Conservation (phyloP, 768 basidiomycete species). For the Boletellus emodensis region DNA sequence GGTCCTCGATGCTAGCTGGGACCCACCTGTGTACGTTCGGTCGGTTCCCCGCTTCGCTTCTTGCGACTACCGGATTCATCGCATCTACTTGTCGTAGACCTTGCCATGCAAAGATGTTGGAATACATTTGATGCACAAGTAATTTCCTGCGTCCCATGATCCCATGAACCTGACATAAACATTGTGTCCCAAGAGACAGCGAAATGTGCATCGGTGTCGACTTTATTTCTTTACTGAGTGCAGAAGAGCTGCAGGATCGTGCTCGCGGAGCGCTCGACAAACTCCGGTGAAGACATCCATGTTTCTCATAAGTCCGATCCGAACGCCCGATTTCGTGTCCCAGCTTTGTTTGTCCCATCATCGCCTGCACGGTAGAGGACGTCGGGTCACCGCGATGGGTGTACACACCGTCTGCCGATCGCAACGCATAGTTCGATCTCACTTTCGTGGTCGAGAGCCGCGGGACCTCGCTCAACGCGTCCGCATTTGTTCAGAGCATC, state of each 20-base stretch:
- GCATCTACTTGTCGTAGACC: too few relatives aligned
- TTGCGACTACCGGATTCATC: neutral
- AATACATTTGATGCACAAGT: conserved; percentile 12
- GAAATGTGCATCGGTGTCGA: conserved; percentile 18
- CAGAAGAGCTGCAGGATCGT: conserved; percentile 7
- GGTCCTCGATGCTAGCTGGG: conserved; percentile 6
- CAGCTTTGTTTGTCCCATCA: conserved; percentile 19
- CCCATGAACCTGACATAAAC: neutral
- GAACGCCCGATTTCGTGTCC: too few relatives aligned
- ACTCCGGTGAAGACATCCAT: conserved; percentile 11
- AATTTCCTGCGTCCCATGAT: neutral
- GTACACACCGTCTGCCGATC: conserved; percentile 21
- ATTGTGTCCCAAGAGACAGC: conserved; percentile 7
- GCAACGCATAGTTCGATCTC: conserved; percentile 22
- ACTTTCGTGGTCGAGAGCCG: conserved; percentile 15
- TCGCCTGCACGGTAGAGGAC: conserved; percentile 14
- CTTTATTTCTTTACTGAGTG: conserved; percentile 7
- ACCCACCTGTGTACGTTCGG: conserved; percentile 16
- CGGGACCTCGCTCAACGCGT: conserved; percentile 11
- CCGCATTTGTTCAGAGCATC: conserved; percentile 15
- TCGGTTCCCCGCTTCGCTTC: neutral
- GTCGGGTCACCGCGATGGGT: conserved; percentile 14
- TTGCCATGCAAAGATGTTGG: conserved; percentile 9
- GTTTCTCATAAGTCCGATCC: neutral
- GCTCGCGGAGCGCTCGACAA: conserved; percentile 14